phyloP scores from a whole-genome alignment of 352 stramenopile species.

The Globisporangium barbulae region DNA sequence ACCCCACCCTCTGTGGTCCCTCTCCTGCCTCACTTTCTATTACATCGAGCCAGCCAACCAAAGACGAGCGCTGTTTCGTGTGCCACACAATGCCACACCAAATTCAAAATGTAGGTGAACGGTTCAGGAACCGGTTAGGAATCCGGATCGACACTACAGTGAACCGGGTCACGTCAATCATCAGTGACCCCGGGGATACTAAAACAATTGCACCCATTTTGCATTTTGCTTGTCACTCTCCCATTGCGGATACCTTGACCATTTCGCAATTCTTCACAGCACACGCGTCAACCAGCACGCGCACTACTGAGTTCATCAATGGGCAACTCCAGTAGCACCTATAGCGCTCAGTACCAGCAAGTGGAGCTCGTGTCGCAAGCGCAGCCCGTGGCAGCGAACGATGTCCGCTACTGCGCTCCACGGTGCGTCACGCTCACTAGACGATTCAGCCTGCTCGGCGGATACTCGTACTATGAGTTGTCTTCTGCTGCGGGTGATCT shows the following conservation, averaged over 20 bases:
- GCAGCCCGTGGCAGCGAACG: not conserved
- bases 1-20: slow-evolving; percentile 7
- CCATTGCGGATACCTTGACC: too few species aligned
- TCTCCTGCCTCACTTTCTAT: slow-evolving; percentile 3
- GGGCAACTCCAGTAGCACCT: too few species aligned
- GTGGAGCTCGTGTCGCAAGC: not conserved
- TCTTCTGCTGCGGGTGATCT: too few species aligned
- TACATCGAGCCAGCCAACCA: slow-evolving; percentile 9
- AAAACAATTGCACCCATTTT: not conserved
- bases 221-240: too few species aligned
- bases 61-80: not conserved
- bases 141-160: not conserved
- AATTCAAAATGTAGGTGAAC: not conserved
- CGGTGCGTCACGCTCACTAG: not conserved
- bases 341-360: too few species aligned
- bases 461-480: too few species aligned
- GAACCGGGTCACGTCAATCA: not conserved
- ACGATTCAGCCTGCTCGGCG: not conserved
- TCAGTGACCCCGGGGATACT: not conserved
- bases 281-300: too few species aligned
- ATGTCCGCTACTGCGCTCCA: not conserved
- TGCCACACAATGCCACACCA: not conserved
- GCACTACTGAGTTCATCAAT: too few species aligned
- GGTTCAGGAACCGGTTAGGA: slow-evolving; percentile 4
- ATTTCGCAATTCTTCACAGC: too few species aligned